phyloP scores from a whole-genome alignment of 768 basidiomycete species.

The Gymnopilus dilepis region DNA sequence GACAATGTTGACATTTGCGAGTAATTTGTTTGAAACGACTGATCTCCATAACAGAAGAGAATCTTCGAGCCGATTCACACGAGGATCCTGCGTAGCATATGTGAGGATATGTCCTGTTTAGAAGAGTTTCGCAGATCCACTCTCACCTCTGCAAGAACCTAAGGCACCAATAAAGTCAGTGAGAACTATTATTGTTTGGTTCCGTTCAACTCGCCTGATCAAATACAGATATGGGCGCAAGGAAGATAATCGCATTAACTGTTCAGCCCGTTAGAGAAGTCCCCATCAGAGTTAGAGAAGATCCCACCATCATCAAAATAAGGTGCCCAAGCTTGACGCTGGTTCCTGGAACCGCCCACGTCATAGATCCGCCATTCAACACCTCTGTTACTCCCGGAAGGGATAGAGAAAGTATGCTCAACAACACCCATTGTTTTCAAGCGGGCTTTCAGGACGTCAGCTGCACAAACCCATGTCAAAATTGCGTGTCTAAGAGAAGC shows the following conservation, averaged over 20 bases:
- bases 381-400: constrained; percentile 57
- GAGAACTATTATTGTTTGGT: background rate
- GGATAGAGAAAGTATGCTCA: constrained; percentile 77
- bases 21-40: constrained; percentile 74
- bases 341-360: constrained; percentile 81
- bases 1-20: constrained; percentile 76
- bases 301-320: constrained; percentile 83
- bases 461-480: constrained; percentile 37
- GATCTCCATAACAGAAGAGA: constrained; percentile 76
- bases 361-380: constrained; percentile 86
- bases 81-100: constrained; percentile 58
- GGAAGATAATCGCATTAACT: constrained; percentile 90
- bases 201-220: constrained; percentile 58
- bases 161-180: constrained; percentile 13
- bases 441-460: constrained; percentile 80
- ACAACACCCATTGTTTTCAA: constrained; percentile 84
- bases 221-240: constrained; percentile 87
- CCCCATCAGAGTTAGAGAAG: background rate
- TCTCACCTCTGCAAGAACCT: constrained; percentile 73
- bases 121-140: constrained; percentile 12
- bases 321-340: constrained; percentile 87
- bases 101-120: constrained; percentile 6
- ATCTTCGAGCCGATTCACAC: constrained; percentile 81
- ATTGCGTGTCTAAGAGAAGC: constrained; percentile 10
- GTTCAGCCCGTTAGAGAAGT: constrained; percentile 13